Conservation (phyloP, 2,329 filamentous ascomycete genomes). For the Fusarium xylarioides region DNA sequence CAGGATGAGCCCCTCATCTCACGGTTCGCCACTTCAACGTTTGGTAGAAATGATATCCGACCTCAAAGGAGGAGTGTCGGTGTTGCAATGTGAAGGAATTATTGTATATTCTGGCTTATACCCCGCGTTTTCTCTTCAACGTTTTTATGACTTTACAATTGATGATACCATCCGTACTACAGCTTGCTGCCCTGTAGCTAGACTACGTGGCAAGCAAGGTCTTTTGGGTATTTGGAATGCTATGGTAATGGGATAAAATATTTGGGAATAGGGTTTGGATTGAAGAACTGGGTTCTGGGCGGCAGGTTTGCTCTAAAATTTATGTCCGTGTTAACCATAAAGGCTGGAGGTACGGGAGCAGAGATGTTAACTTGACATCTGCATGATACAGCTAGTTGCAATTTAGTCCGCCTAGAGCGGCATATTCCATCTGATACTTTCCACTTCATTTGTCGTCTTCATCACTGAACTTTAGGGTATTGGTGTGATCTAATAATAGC, state of each 20-base stretch:
- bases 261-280: neutral
- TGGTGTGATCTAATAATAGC: neutral
- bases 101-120: slow-evolving; percentile 29
- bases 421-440: neutral
- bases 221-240: slow-evolving; percentile 7
- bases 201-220: slow-evolving; percentile 22
- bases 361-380: neutral
- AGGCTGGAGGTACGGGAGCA: neutral
- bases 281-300: slow-evolving; percentile 2
- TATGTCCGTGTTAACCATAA: slow-evolving; percentile 1
- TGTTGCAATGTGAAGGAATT: slow-evolving; percentile 42
- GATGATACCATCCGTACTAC: slow-evolving; percentile 40
- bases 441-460: neutral
- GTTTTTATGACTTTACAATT: slow-evolving; percentile 35
- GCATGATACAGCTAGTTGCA: neutral
- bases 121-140: slow-evolving; percentile 25
- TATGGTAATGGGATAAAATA: slow-evolving; percentile 17
- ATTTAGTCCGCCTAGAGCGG: slow-evolving; percentile 10
- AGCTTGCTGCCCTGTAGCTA: slow-evolving; percentile 17
- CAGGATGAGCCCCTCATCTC: slow-evolving; percentile 53
- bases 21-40: slow-evolving; percentile 41
- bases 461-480: neutral
- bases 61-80: slow-evolving; percentile 39
- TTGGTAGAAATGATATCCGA: slow-evolving; percentile 40
- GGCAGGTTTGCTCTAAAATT: slow-evolving; percentile 35